phyloP scores from a whole-genome alignment of 2,329 filamentous ascomycete species.

The Talaromyces sp. region DNA sequence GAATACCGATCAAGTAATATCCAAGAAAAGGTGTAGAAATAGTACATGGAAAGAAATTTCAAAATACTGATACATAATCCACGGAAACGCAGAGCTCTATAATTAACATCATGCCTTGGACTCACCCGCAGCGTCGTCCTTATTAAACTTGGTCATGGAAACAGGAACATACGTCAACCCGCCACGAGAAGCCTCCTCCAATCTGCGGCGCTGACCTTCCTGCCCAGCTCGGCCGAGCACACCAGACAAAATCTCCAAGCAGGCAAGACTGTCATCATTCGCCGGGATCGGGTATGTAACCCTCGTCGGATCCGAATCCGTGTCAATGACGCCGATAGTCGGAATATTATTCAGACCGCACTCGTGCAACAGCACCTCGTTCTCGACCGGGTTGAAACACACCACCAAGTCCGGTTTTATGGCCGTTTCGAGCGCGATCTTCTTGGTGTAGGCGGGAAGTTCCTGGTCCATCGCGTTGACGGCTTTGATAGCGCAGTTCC shows the following conservation, averaged over 20 bases:
- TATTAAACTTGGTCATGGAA: constrained; percentile 15
- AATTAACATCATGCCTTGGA: background rate
- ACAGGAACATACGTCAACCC: constrained; percentile 51
- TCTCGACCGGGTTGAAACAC: constrained; percentile 88
- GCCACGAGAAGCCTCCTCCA: constrained; percentile 58
- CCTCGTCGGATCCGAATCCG: constrained; percentile 84
- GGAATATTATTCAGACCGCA: constrained; percentile 83
- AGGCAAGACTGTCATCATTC: constrained; percentile 91
- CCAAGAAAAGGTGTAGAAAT: background rate
- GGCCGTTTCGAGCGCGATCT: constrained; percentile 58
- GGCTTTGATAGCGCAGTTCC: constrained; percentile 63
- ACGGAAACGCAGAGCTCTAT: background rate
- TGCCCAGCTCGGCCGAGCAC: constrained; percentile 81
- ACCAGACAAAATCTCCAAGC: constrained; percentile 74
- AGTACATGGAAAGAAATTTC: background rate
- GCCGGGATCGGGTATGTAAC: constrained; percentile 95
- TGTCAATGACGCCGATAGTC: constrained; percentile 92
- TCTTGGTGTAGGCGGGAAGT: constrained; percentile 59
- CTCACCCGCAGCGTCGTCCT: background rate
- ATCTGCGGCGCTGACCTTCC: constrained; percentile 64
- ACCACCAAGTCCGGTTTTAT: constrained; percentile 86
- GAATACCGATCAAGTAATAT: background rate
- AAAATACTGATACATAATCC: background rate
- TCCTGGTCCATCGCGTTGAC: constrained; percentile 69
- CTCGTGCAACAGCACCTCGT: constrained; percentile 84